Base-by-base conservation (phyloP, 257 asterid genomes). In the Avicennia marina region DNA sequence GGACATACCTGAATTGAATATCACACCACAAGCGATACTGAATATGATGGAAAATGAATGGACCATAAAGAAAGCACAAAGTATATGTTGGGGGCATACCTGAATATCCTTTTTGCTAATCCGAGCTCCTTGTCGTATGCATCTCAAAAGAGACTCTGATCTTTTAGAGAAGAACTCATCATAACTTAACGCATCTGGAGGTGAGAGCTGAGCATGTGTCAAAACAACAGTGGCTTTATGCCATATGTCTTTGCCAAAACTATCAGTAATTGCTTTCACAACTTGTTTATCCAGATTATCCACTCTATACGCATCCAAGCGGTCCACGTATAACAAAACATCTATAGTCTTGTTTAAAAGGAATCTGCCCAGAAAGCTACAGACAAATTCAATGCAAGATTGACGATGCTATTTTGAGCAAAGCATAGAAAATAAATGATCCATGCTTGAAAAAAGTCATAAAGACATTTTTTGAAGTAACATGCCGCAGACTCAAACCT, bases 121-220 rank as follows among this genome's bases (percentile, higher is more conserved):
- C 62, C 76, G 65, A 61, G 96, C 90, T 38, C 95, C 97, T 65
- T 56, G 77, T 17, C 87, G 88, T 20, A 93, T 84, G 67, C 87
- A 77, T 77, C 66, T 93, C 74, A 93, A 63, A 65, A 93, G 84
- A 19, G 95, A 85, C 20, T 86, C 99, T 10, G 99, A 86, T 75
- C 99, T 82, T 72, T 68, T 87, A 53, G 86, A 62, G 64, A 72
- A 71, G 79, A 86, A 93, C 60, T 93, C 97, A 0, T 89, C 99
- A 29, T 86, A 93, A 43, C 67, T 77, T 81, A 93, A 74, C 48
- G 87, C 94, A 78, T 93, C 99, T 7, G 99, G 99, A 42, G 99
- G 97, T 21, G 96, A 89, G 74, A 93, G 89, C 74, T 93, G 99
- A 70, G 96, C 99, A 68, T 93, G 97, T 21, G 97, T 86, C 17